Base-by-base conservation (phyloP, 768 basidiomycete species). In the Gyrodon lividus region DNA sequence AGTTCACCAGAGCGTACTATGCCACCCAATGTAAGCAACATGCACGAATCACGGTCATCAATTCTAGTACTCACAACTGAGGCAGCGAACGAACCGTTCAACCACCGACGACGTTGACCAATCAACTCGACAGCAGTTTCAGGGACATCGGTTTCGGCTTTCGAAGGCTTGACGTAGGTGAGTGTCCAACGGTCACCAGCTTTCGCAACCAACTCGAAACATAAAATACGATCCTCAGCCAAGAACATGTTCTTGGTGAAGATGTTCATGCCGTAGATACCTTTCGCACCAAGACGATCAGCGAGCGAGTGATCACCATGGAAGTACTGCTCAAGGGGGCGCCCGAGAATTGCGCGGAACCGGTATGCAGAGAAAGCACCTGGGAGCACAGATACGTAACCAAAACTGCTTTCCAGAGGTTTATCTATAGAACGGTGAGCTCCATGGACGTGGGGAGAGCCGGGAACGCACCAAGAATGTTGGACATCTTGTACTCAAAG, bases 401-500 rank as follows among this genome's bases (percentile, higher is more conserved):
- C 95, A 61, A 98, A 98, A 57, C 89, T 87, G 67, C 91, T 93
- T 72, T 98, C 95, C 46, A 94, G 77, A 1, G 95, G 95, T 67
- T 97, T 95, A 68, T 95, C 92, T 87, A 46, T 16, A 46, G 20
- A 20, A 19, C 13, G 3, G 58, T 67, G 35, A 61, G 54, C 43
- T 26, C 19, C 2, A 43, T 31, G 33, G 10, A 40, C 51, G 39
- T 35, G n/a, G 45, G 19, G 9, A 42, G 19, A 43, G 10, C 7
- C 8, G n/a, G 28, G 19, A 28, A 50, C 75, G 48, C 59, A 84
- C 86, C 89, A 24, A 98, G 76, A 64, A 98, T 97, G 71, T 98
- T 97, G 40, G 92, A 94, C 91, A 98, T 96, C 74, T 93, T 97
- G 74, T 97, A 97, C 72, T 95, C 93, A 61, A 95, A 95, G 72